Percentiles rank a stretch among this genome's conserved stretches.
Evolutionary conservation across 2,329 filamentous ascomycete genomes (phyloP).

Genomic region (Diaporthe capsici): DNA sequence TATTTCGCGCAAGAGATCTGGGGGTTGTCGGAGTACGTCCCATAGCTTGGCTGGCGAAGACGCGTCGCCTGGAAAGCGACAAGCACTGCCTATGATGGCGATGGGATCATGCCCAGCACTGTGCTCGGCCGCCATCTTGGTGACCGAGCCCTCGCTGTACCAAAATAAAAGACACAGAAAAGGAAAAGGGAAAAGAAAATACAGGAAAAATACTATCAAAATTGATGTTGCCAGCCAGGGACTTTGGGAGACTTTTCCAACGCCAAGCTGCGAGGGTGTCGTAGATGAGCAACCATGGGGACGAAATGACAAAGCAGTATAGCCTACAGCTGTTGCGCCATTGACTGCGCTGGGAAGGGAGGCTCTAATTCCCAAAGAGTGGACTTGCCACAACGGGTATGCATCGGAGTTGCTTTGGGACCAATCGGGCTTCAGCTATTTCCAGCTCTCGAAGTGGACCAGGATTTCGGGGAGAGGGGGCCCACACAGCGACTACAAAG

Average conservation of each 20-base stretch:
- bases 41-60: slow-evolving; percentile 53
- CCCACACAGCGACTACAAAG: neutral
- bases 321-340: neutral
- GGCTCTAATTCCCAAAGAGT: neutral
- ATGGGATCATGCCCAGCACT: slow-evolving; percentile 43
- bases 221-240: neutral
- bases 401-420: neutral
- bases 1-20: slow-evolving; percentile 45
- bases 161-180: neutral
- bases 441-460: neutral
- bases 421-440: neutral
- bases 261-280: neutral
- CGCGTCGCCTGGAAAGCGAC: slow-evolving; percentile 54
- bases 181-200: neutral
- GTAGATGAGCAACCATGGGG: neutral
- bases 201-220: neutral
- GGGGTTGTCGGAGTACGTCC: slow-evolving; percentile 49
- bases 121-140: neutral
- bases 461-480: neutral
- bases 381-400: neutral
- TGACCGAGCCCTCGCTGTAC: neutral
- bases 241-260: neutral
- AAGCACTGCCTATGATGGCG: slow-evolving; percentile 44
- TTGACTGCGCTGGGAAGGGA: neutral
- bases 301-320: neutral